Conservation (phyloP, 768 basidiomycete species). For the Paxillus ammoniavirescens region DNA sequence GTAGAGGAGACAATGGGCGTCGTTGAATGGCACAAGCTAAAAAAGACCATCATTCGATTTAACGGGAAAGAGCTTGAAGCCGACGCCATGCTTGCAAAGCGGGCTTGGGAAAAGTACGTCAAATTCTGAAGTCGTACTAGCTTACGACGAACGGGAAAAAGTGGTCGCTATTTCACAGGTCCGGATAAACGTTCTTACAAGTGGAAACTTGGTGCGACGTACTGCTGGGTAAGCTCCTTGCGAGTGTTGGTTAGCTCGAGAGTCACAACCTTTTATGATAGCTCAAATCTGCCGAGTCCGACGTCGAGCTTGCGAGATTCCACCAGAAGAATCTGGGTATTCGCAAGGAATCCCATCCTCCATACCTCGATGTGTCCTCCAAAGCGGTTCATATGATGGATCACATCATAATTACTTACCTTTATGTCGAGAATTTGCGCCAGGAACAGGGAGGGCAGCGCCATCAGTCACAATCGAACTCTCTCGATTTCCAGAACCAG, state of each 20-base stretch:
- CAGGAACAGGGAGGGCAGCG: neutral
- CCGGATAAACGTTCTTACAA: slow-evolving; percentile 30
- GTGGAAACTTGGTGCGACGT: slow-evolving; percentile 28
- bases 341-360: neutral
- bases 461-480: neutral
- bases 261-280: neutral
- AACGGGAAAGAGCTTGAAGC: slow-evolving; percentile 11
- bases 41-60: slow-evolving; percentile 12
- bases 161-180: slow-evolving; percentile 33
- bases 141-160: neutral
- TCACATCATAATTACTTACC: slow-evolving; percentile 26
- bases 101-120: slow-evolving; percentile 18
- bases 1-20: slow-evolving; percentile 21
- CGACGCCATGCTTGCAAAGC: slow-evolving; percentile 12
- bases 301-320: neutral
- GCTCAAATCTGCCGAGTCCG: neutral
- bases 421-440: slow-evolving; percentile 9
- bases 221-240: slow-evolving; percentile 24
- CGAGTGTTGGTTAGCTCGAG: neutral
- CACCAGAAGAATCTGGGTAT: neutral
- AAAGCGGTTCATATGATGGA: slow-evolving; percentile 21
- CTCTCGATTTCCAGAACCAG: neutral
- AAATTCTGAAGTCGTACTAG: neutral
- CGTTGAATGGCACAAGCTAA: slow-evolving; percentile 25
- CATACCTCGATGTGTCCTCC: slow-evolving; percentile 21